phyloP scores from a whole-genome alignment of 2,329 filamentous ascomycete species.

The Fusarium nanum region DNA sequence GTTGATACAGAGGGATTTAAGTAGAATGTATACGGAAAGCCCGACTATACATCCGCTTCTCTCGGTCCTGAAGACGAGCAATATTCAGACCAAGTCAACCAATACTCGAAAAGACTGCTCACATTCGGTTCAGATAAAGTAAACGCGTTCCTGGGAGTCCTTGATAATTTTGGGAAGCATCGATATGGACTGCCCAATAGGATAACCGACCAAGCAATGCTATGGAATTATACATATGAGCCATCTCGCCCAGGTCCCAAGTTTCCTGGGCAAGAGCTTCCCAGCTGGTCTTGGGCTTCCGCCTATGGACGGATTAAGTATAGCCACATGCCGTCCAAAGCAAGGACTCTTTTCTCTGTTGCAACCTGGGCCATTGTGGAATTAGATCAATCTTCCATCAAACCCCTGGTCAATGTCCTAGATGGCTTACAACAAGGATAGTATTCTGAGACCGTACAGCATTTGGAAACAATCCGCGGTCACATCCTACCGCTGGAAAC shows the following conservation, averaged over 20 bases:
- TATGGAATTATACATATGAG: neutral
- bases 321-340: too few species aligned
- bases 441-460: too few species aligned
- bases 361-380: too few species aligned
- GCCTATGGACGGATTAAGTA: too few species aligned
- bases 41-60: too few species aligned
- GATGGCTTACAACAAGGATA: too few species aligned
- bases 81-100: neutral
- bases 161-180: neutral
- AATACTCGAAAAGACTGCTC: neutral
- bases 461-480: neutral
- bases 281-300: neutral
- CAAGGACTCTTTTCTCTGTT: too few species aligned
- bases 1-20: too few species aligned
- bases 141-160: rapidly evolving
- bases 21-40: too few species aligned
- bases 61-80: neutral
- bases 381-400: too few species aligned
- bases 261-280: neutral
- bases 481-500: neutral
- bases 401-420: too few species aligned
- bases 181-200: rapidly evolving
- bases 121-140: neutral
- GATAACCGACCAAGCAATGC: neutral
- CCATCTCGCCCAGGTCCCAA: rapidly evolving